Conservation (phyloP, 129 eudicot species). For the Rutidosis leptorrhynchoides region DNA sequence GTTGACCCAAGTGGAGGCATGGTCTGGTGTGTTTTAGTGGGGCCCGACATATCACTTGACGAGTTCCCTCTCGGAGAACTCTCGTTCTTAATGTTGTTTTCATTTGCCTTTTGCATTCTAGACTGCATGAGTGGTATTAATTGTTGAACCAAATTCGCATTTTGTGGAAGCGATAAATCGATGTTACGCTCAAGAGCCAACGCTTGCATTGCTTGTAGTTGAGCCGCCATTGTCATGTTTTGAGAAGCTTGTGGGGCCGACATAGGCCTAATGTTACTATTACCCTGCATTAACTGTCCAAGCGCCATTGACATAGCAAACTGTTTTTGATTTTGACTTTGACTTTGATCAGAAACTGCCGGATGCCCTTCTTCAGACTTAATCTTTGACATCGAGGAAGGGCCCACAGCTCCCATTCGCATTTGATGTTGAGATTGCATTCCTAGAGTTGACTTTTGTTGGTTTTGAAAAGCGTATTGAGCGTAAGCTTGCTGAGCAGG, state of each 20-base stretch:
- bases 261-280: constrained; percentile 39
- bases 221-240: constrained; percentile 66
- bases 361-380: constrained; percentile 47
- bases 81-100: constrained; percentile 62
- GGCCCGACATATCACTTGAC: constrained; percentile 67
- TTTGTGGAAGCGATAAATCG: constrained; percentile 78
- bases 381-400: constrained; percentile 27
- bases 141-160: constrained; percentile 71
- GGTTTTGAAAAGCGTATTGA: constrained; percentile 60
- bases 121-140: constrained; percentile 84
- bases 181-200: constrained; percentile 87
- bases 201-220: constrained; percentile 90
- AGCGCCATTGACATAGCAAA: constrained; percentile 38
- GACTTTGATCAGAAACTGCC: constrained; percentile 46
- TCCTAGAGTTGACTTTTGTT: constrained; percentile 49
- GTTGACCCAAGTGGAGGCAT: constrained; percentile 46
- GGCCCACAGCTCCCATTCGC: constrained; percentile 56
- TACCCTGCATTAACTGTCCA: constrained; percentile 49
- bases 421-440: constrained; percentile 70
- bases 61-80: constrained; percentile 54
- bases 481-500: constrained; percentile 84
- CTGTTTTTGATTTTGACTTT: constrained; percentile 49
- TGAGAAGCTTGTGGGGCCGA: constrained; percentile 63
- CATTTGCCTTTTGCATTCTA: constrained; percentile 72
- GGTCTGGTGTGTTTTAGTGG: constrained; percentile 62